Evolutionary conservation across 306 rosid species (phyloP).

Genomic region (Sechiopsis laciniata): DNA sequence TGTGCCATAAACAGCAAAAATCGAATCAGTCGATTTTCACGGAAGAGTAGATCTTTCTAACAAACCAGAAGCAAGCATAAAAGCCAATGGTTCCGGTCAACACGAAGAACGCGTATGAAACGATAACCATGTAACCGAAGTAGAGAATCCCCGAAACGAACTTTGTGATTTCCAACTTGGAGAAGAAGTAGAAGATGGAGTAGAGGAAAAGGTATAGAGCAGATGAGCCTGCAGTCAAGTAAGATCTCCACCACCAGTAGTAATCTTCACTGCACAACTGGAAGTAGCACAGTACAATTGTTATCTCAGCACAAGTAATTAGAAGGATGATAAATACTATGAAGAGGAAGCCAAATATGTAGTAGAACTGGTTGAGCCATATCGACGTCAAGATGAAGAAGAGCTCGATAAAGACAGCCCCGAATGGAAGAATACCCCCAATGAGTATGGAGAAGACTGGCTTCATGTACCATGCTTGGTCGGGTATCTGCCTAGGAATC

Average conservation of each 20-base stretch:
- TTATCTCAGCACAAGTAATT: constrained; percentile 94
- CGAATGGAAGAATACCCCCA: constrained; percentile 98
- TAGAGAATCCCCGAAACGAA: constrained; percentile 88
- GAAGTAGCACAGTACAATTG: constrained; percentile 96
- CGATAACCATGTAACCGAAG: constrained; percentile 86
- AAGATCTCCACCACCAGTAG: constrained; percentile 99
- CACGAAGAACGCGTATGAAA: constrained; percentile 85
- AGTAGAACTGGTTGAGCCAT: constrained; percentile 98
- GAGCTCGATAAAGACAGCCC: constrained; percentile 95
- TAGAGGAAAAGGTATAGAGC: constrained; percentile 92
- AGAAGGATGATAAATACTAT: constrained; percentile 82
- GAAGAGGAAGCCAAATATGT: constrained; percentile 95
- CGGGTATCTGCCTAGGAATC: constrained; percentile 94
- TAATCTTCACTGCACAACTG: constrained; percentile 98
- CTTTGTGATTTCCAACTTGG: constrained; percentile 88
- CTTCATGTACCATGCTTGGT: constrained; percentile 97
- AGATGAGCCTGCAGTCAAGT: constrained; percentile 95
- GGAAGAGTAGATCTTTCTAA: constrained; percentile 87
- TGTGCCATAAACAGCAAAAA: not conserved
- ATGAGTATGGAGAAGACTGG: constrained; percentile 89
- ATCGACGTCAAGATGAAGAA: constrained; percentile 96
- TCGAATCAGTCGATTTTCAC: constrained; percentile 84
- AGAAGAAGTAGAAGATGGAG: constrained; percentile 89
- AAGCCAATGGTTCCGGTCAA: constrained; percentile 93
- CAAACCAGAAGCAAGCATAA: constrained; percentile 98